Evolutionary conservation across 2,329 filamentous ascomycete genomes (phyloP).

Genomic region (Mycosphaerella sp.): DNA sequence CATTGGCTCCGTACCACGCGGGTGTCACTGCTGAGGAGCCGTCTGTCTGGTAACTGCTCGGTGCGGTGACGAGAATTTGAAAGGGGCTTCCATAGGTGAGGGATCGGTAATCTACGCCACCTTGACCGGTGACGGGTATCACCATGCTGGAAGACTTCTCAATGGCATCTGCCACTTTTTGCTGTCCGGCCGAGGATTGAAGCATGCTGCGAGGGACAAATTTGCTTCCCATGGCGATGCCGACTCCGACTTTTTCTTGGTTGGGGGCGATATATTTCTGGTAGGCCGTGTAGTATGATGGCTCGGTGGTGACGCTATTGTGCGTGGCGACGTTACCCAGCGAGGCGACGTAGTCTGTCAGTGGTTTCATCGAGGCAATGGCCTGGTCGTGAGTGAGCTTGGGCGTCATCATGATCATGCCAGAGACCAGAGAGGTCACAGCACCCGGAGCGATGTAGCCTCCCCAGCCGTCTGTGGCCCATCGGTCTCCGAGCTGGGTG

Average conservation of each 20-base stretch:
- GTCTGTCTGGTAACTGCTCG: conserved; percentile 15
- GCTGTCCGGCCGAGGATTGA: conserved; percentile 4
- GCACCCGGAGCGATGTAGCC: conserved; percentile 10
- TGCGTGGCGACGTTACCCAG: background rate
- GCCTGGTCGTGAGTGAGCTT: conserved; percentile 11
- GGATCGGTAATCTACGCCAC: background rate
- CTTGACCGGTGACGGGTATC: background rate
- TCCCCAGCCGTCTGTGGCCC: conserved; percentile 12
- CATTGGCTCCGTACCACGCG: conserved; percentile 14
- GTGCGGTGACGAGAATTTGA: conserved; percentile 16
- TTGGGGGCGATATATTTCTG: conserved; percentile 18
- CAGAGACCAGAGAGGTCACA: background rate
- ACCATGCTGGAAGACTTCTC: background rate
- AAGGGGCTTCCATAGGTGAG: background rate
- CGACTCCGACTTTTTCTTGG: conserved; percentile 19
- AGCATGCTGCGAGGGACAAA: conserved; percentile 15
- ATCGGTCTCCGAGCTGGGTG: conserved; percentile 4
- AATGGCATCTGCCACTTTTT: conserved; percentile 9
- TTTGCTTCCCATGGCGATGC: conserved; percentile 14
- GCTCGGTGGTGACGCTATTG: conserved; percentile 2
- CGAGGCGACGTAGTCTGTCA: conserved; percentile 7
- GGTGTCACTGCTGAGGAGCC: conserved; percentile 17
- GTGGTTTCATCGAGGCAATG: background rate
- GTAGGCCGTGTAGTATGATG: background rate
- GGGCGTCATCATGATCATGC: conserved; percentile 5